Evolutionary conservation across 805 yeast species (phyloP).

Genomic region (Metahyphopichia silvanorum): DNA sequence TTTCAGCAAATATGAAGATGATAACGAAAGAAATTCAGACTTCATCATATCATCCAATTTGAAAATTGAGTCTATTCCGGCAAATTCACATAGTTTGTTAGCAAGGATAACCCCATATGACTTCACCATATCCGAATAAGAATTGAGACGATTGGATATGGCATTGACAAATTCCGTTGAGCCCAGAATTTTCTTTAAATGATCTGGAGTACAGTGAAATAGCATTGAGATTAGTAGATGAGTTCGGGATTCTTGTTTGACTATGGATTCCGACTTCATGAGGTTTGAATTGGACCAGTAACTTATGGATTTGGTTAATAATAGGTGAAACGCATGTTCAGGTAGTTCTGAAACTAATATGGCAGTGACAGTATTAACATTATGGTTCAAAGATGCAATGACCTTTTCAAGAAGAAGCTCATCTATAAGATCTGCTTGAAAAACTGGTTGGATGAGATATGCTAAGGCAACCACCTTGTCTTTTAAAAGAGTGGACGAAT

Average conservation of each 20-base stretch:
- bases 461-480: constrained; percentile 15
- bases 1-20: background rate
- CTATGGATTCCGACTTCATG: constrained; percentile 38
- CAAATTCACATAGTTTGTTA: constrained; percentile 40
- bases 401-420: constrained; percentile 16
- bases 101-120: constrained; percentile 57
- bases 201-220: constrained; percentile 10
- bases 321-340: constrained; percentile 2
- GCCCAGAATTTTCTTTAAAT: constrained; percentile 27
- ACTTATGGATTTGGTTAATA: constrained; percentile 6
- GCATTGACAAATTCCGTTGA: constrained; percentile 43
- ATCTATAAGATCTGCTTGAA: constrained; percentile 15
- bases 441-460: constrained; percentile 10
- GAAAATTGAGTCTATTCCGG: constrained; percentile 29
- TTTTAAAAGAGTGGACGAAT: background rate
- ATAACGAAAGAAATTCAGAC: constrained; percentile 17
- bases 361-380: constrained; percentile 14
- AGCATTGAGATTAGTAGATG: constrained; percentile 41
- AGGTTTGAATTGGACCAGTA: constrained; percentile 24
- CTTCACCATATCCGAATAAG: constrained; percentile 44
- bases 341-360: constrained; percentile 6
- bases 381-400: constrained; percentile 9
- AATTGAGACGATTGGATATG: constrained; percentile 53
- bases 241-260: constrained; percentile 47
- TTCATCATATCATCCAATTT: constrained; percentile 25